phyloP scores from a whole-genome alignment of 2,329 filamentous ascomycete genomes.

The Colletotrichum sp. region DNA sequence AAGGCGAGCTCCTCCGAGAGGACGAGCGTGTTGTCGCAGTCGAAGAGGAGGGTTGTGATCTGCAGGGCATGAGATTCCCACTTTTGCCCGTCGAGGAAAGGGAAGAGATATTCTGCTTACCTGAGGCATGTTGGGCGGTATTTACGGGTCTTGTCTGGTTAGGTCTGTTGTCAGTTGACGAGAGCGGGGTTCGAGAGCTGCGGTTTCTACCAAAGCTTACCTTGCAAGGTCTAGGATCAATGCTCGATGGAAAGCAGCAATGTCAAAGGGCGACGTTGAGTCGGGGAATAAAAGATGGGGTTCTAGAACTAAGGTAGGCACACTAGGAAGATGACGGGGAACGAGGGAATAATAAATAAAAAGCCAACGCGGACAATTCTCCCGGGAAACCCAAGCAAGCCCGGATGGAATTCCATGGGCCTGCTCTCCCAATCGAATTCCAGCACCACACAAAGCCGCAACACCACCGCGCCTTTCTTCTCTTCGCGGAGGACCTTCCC shows the following conservation, averaged over 20 bases:
- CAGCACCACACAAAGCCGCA: not conserved
- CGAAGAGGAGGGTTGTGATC: conserved; percentile 77
- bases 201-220: not conserved
- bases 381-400: not conserved
- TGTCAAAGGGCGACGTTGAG: not conserved
- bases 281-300: not conserved
- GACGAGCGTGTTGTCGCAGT: conserved; percentile 91
- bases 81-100: not conserved
- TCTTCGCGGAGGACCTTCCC: not conserved
- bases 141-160: not conserved
- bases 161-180: not conserved
- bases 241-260: not conserved
- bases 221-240: conserved; percentile 4
- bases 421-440: not conserved
- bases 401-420: not conserved
- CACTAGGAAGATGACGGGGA: not conserved
- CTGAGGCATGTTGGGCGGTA: conserved; percentile 36
- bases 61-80: conserved; percentile 27
- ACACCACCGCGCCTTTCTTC: not conserved
- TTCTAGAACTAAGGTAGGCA: not conserved
- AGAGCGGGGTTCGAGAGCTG: not conserved
- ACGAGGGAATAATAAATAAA: not conserved
- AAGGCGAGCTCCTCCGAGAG: conserved; percentile 91
- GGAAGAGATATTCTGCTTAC: conserved; percentile 25
- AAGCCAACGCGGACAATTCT: not conserved